Evolutionary conservation across 768 basidiomycete species (phyloP), one percentile per base, ranked within the genome.

Genomic region (Asterophora parasitica): DNA sequence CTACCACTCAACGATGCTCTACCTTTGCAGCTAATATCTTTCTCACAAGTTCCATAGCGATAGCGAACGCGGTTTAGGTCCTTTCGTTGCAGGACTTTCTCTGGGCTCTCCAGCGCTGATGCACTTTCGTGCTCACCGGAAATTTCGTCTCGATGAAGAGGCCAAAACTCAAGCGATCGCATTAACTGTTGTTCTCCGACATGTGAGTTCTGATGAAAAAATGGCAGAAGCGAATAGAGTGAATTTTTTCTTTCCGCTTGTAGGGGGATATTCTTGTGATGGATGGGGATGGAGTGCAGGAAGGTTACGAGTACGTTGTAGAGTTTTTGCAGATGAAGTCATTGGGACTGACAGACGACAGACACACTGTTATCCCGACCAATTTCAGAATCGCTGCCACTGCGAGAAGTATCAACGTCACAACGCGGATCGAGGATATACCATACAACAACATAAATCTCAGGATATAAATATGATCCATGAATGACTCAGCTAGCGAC

Each of bases 351-450:
- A 43, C 50, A 50, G 46, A 48, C 23, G 23, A 23, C 49, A 89
- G 85, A 58, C 88, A 90, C 51, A 83, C 83, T 5, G 88, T 90
- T 4, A 62, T 84, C 48, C 88, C 88, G 9, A 72, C 74, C 46
- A 82, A 84, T 58, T 85, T 89, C 61, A 77, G 88, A 2, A 85
- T 90, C 53, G 87, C 86, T 23, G 88, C 88, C 3, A 90, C 88
- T 10, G 88, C 88, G 33, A 78, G 88, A 35, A 74, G 65, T 48
- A 89, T 90, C 56, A 67, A 68, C 49, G 59, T 65, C 44, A 57
- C 56, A 26, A 58, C 41, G 20, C 28, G 27, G 23, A 10, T 10
- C 19, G 27, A 46, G 11, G 16, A 16, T 19, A 34, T 44, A 34
- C 15, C 12, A 13, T n/a, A n/a, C n/a, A n/a, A n/a, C n/a, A n/a